Percentiles rank a stretch among this genome's conserved stretches.
phyloP scores from a whole-genome alignment of 1,284 basidiomycete species.

The Inonotus obliquus region DNA sequence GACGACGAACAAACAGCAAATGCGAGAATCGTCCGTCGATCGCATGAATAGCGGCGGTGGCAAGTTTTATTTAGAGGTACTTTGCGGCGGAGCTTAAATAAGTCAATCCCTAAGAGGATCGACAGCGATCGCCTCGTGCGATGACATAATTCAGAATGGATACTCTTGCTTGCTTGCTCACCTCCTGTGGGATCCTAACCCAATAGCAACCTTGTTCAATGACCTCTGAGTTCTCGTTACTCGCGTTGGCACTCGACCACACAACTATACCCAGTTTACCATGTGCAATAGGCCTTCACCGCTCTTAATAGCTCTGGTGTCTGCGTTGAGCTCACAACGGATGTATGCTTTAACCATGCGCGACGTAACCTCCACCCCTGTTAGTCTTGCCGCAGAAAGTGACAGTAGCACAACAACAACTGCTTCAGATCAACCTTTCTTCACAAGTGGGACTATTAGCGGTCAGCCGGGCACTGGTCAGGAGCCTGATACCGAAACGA shows the following conservation, averaged over 20 bases:
- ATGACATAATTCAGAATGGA: neutral
- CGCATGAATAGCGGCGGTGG: too few relatives aligned
- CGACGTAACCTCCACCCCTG: neutral
- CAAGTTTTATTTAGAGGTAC: too few relatives aligned
- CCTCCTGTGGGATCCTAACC: too few relatives aligned
- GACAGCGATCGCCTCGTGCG: neutral
- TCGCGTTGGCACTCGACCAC: too few relatives aligned
- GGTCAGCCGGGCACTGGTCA: neutral
- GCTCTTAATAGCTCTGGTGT: neutral
- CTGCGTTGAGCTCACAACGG: neutral
- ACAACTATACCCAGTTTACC: neutral
- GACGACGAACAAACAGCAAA: too few relatives aligned
- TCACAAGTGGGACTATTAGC: constrained; percentile 2
- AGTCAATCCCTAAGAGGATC: neutral
- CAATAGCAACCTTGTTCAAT: too few relatives aligned
- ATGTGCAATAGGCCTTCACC: neutral
- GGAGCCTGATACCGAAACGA: neutral
- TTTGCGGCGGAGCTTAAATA: too few relatives aligned
- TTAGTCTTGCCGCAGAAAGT: neutral
- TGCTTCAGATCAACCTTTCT: constrained; percentile 4
- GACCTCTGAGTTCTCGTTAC: too few relatives aligned
- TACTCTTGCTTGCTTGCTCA: too few relatives aligned
- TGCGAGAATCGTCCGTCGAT: too few relatives aligned
- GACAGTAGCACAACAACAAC: neutral
- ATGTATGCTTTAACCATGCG: too few relatives aligned